Conservation (phyloP, 2,329 filamentous ascomycete genomes). For the Lecanosticta acicola region DNA sequence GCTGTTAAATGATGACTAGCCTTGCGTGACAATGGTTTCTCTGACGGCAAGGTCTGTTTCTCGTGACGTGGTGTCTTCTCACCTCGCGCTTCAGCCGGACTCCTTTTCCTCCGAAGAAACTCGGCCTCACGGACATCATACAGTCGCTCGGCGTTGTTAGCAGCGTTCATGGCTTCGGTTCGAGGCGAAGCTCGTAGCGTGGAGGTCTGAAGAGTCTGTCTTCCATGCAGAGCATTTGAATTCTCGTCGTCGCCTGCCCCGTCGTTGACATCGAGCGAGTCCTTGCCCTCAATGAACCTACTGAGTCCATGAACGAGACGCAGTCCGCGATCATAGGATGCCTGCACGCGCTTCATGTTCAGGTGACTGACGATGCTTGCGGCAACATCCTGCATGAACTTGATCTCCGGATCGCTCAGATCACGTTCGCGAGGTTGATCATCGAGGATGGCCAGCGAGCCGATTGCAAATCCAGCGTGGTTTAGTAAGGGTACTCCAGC, state of each 20-base stretch:
- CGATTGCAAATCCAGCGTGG: slow-evolving; percentile 52
- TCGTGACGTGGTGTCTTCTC: too few relatives aligned
- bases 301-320: slow-evolving; percentile 52
- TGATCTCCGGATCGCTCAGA: slow-evolving; percentile 43
- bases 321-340: slow-evolving; percentile 47
- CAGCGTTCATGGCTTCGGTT: too few relatives aligned
- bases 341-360: slow-evolving; percentile 49
- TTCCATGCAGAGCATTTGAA: too few relatives aligned
- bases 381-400: slow-evolving; percentile 53
- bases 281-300: slow-evolving; percentile 36
- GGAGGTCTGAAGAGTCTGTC: too few relatives aligned
- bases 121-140: too few relatives aligned
- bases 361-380: slow-evolving; percentile 57
- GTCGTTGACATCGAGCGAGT: slow-evolving; percentile 23
- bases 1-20: too few relatives aligned
- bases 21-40: too few relatives aligned
- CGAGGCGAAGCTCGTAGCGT: too few relatives aligned
- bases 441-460: slow-evolving; percentile 55
- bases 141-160: too few relatives aligned
- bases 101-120: too few relatives aligned
- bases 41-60: too few relatives aligned
- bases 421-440: slow-evolving; percentile 46
- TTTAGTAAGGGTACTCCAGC: slow-evolving; percentile 59
- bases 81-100: too few relatives aligned
- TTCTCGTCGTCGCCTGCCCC: slow-evolving; percentile 1